These are phyloP conservation scores for Trapa incisa DNA, from an alignment of 345 rosid genomes.

Conservation along the genomic window DNA sequence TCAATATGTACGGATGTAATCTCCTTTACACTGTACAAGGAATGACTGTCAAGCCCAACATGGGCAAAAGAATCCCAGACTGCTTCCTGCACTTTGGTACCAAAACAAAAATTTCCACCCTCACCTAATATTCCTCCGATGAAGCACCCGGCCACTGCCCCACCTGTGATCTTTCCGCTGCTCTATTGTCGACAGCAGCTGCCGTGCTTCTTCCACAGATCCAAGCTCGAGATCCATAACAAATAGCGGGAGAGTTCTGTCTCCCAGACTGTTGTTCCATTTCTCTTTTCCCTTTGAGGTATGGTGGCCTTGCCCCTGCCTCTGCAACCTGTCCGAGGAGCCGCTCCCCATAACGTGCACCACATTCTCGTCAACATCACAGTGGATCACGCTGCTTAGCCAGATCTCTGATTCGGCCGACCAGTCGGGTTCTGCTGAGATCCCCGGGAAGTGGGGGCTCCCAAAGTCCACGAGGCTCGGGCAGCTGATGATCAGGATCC, in stretches of 20 bases:
- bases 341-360: constrained; percentile 75
- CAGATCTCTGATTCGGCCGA: constrained; percentile 52
- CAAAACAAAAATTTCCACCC: not conserved
- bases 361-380: constrained; percentile 30
- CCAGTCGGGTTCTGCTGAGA: constrained; percentile 58
- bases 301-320: constrained; percentile 26
- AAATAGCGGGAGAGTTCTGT: constrained; percentile 52
- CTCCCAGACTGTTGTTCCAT: constrained; percentile 16
- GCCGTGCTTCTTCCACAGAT: constrained; percentile 39
- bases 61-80: not conserved
- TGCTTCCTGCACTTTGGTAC: not conserved
- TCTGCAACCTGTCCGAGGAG: constrained; percentile 36
- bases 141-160: constrained; percentile 41
- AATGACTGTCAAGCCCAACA: not conserved
- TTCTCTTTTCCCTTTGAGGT: constrained; percentile 24
- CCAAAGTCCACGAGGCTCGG: constrained; percentile 48
- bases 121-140: constrained; percentile 28
- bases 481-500: constrained; percentile 51
- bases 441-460: constrained; percentile 60
- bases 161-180: constrained; percentile 44
- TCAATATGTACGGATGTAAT: too few relatives aligned
- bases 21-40: too few relatives aligned
- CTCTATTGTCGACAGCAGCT: constrained; percentile 47
- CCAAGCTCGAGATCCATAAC: constrained; percentile 57
- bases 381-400: constrained; percentile 66